Evolutionary conservation across 768 basidiomycete species (phyloP), one percentile per base, ranked within the genome.

Genomic region (Termitomyces sp.): DNA sequence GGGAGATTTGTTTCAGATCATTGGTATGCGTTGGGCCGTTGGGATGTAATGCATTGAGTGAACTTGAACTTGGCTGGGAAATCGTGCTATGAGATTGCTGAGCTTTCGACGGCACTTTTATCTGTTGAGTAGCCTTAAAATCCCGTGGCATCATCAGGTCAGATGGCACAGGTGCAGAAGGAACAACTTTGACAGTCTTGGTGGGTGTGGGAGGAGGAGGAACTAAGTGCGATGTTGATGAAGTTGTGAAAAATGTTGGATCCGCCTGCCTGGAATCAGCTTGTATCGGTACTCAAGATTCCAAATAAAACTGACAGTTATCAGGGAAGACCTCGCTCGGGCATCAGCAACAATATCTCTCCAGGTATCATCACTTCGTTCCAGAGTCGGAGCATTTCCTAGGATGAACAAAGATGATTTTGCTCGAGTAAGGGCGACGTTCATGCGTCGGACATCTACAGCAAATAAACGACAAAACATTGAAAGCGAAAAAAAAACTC

Each of bases 381-480:
- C 90, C 5, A 99, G 79, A 1, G 95, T 98, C 7, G 92, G 76
- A 13, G 87, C 88, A 71, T 98, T 87, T 7, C 97, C 97, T 32
- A 99, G 79, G 55, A 99, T 87, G 71, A 95, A 99, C 2, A 99
- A 74, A 10, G 96, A 97, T 7, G 93, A 93, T 66, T 89, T 91
- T 3, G 96, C 93, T 65, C 97, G 87, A n/a, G 96, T 99, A 26
- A 99, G 75, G 30, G 95, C 95, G n/a, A 99, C 96, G 71, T 99
- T 98, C 91, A 98, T 96, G 44, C 96, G 88, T 44, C 95, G 87
- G 22, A 80, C 70, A 70, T 96, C 91, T 85, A 52, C 9, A 55
- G 14, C 34, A n/a, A 16, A 22, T 57, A 36, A 53, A 13, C 53
- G 0, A 1, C 2, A 24, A 45, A 50, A 43, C 30, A 34, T 22